phyloP scores from a whole-genome alignment of 2,329 filamentous ascomycete genomes.

The Knufia fluminis region DNA sequence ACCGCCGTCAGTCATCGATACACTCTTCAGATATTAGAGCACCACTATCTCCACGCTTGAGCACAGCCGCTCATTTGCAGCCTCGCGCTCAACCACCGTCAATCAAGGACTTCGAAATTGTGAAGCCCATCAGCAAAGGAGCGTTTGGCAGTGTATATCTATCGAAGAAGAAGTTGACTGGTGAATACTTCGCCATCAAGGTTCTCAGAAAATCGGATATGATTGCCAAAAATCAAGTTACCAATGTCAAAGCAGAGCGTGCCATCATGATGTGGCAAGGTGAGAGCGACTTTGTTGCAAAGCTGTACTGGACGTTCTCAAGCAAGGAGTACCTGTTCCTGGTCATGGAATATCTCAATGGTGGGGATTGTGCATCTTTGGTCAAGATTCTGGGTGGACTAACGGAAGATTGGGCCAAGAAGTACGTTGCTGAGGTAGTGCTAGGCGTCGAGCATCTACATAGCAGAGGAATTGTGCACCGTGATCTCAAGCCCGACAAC shows the following conservation, averaged over 20 bases:
- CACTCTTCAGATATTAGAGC: constrained; percentile 64
- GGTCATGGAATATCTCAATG: constrained; percentile 98
- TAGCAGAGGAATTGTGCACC: constrained; percentile 87
- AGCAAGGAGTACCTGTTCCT: constrained; percentile 98
- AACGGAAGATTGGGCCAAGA: constrained; percentile 95
- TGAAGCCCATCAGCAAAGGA: constrained; percentile 98
- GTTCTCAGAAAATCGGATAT: constrained; percentile 99
- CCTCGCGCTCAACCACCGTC: constrained; percentile 84
- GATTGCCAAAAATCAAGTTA: constrained; percentile 98
- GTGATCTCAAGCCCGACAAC: constrained; percentile 95
- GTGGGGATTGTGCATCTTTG: constrained; percentile 89
- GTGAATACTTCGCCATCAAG: constrained; percentile 97
- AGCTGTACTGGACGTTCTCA: constrained; percentile 98
- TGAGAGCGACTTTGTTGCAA: constrained; percentile 96
- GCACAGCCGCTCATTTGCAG: constrained; percentile 67
- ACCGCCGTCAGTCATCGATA: constrained; percentile 84
- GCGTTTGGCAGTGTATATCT: constrained; percentile 97
- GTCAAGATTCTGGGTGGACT: constrained; percentile 89
- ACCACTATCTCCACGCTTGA: constrained; percentile 71
- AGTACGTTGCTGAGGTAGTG: constrained; percentile 92
- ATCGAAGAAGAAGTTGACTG: constrained; percentile 96
- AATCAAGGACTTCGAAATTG: constrained; percentile 98
- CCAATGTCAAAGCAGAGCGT: constrained; percentile 95
- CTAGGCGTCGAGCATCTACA: constrained; percentile 96
- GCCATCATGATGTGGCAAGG: constrained; percentile 99